Conservation (phyloP, 108 stramenopile species). For the Fragilaria radians region DNA sequence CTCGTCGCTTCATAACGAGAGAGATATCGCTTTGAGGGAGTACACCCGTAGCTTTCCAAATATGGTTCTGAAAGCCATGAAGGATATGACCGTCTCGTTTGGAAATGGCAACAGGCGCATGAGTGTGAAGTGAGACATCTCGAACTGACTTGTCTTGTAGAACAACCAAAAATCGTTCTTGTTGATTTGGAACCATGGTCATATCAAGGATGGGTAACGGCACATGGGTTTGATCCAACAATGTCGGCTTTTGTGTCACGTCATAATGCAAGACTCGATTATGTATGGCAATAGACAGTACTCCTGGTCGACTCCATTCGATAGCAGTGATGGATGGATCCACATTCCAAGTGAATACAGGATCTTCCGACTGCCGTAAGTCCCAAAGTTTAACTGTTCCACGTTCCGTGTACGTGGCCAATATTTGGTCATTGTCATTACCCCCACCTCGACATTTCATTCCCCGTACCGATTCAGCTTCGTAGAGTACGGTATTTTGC, state of each 20-base stretch:
- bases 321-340: neutral
- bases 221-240: neutral
- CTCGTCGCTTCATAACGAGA: conserved; percentile 68
- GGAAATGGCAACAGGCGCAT: conserved; percentile 58
- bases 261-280: neutral
- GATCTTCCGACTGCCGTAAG: conserved; percentile 50
- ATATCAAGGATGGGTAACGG: neutral
- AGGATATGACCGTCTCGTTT: conserved; percentile 65
- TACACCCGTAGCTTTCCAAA: neutral
- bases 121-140: conserved; percentile 35
- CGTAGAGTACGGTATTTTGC: conserved; percentile 48
- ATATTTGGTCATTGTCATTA: no score
- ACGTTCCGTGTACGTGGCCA: no score
- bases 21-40: conserved; percentile 53
- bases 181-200: neutral
- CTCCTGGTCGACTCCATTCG: neutral
- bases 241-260: neutral
- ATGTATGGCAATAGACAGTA: neutral
- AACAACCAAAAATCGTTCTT: conserved; percentile 39
- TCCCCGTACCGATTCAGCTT: conserved; percentile 64
- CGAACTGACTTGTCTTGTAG: conserved; percentile 36
- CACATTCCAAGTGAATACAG: conserved; percentile 4
- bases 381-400: conserved; percentile 80
- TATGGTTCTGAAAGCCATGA: conserved; percentile 24
- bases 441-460: no score